Evolutionary conservation across 2,329 filamentous ascomycete species (phyloP).

Genomic region (Dactylellina haptotyla): DNA sequence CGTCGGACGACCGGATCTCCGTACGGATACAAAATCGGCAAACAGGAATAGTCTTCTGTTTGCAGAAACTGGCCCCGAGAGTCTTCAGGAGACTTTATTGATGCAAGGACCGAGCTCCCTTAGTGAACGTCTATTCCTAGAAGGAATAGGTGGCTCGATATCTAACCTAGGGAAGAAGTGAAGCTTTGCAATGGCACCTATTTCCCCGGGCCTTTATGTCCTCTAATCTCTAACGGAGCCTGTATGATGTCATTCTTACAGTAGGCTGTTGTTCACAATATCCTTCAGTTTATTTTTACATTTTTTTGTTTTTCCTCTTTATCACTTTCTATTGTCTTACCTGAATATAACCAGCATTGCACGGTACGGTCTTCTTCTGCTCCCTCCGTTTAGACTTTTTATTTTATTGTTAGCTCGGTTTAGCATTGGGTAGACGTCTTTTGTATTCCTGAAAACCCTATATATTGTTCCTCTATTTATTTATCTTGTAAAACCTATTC

Average conservation of each 20-base stretch:
- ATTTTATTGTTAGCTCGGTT: conserved; percentile 18
- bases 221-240: not conserved
- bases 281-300: not conserved
- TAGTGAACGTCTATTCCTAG: conserved; percentile 37
- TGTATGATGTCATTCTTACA: not conserved
- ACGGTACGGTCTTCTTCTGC: conserved; percentile 13
- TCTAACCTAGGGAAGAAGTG: conserved; percentile 25
- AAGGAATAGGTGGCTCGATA: conserved; percentile 14
- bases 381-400: conserved; percentile 18
- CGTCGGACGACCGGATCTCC: conserved; percentile 35
- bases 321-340: not conserved
- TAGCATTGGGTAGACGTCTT: conserved; percentile 44
- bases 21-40: conserved; percentile 14
- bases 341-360: conserved; percentile 25
- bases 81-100: conserved; percentile 36
- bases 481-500: conserved; percentile 35
- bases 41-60: conserved; percentile 42
- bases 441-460: conserved; percentile 15
- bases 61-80: conserved; percentile 37
- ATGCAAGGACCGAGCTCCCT: conserved; percentile 39
- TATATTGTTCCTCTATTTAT: conserved; percentile 22
- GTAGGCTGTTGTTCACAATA: conserved; percentile 1
- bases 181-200: not conserved
- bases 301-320: not conserved
- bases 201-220: not conserved